Conservation (phyloP, 2,329 filamentous ascomycete species). For the Colletotrichum phormii region DNA sequence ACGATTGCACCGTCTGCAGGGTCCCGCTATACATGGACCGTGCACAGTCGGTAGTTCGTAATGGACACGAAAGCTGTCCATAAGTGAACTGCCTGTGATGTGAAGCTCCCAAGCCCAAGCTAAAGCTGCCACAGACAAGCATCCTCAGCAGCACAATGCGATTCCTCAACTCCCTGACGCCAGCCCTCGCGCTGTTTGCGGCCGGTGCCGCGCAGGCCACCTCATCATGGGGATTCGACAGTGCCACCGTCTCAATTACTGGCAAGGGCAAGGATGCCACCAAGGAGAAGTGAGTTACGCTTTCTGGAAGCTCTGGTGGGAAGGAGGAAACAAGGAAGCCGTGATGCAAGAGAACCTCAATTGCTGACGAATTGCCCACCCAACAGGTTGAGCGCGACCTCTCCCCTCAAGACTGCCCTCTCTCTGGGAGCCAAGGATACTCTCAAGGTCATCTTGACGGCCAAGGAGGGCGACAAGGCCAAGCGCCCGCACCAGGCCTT, state of each 20-base stretch:
- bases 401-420: conserved; percentile 72
- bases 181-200: conserved; percentile 59
- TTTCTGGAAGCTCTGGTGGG: conserved; percentile 38
- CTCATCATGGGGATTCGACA: conserved; percentile 78
- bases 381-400: conserved; percentile 67
- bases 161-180: conserved; percentile 52
- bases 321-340: conserved; percentile 2
- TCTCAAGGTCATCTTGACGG: conserved; percentile 84
- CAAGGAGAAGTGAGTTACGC: conserved; percentile 73
- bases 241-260: conserved; percentile 74
- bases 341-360: background rate
- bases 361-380: conserved; percentile 9
- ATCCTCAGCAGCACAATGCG: conserved; percentile 49
- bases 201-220: conserved; percentile 64
- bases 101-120: conserved; percentile 33
- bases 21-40: conserved; percentile 20
- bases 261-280: conserved; percentile 72
- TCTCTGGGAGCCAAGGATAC: conserved; percentile 75
- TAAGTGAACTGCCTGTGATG: conserved; percentile 29
- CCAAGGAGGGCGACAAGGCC: conserved; percentile 80
- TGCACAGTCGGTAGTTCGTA: conserved; percentile 33
- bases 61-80: conserved; percentile 40
- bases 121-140: conserved; percentile 36
- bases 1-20: background rate
- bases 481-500: conserved; percentile 96